A percentile compares a stretch with the other conserved stretches of the same genome.
phyloP scores from a whole-genome alignment of 805 yeast genomes.

The Ogataea trehalophila region DNA sequence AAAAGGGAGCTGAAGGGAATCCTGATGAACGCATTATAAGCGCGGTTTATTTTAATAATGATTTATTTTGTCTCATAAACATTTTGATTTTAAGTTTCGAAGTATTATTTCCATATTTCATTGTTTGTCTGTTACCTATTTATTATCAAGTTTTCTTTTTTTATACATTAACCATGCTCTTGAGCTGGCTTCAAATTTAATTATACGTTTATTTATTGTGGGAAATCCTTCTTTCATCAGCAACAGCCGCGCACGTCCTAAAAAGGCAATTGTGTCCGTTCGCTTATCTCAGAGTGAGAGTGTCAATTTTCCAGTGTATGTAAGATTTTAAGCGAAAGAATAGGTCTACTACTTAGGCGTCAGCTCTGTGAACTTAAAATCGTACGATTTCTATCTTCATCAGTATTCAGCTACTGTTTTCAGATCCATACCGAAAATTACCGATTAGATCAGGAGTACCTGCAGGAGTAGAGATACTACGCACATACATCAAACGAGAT shows the following conservation, averaged over 20 bases:
- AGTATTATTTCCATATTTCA: too few species aligned
- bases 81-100: background rate
- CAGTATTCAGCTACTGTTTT: background rate
- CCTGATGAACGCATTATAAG: conserved; percentile 8
- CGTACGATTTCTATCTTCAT: background rate
- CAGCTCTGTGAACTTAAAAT: background rate
- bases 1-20: conserved; percentile 17
- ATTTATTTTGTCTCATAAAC: background rate
- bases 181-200: background rate
- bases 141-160: too few species aligned
- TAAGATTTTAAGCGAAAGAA: background rate
- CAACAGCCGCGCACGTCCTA: background rate
- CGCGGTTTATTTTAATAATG: background rate
- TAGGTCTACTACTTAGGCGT: too few species aligned
- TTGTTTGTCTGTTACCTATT: too few species aligned
- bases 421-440: background rate
- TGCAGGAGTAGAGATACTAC: background rate
- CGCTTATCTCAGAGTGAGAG: background rate
- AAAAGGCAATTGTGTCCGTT: conserved; percentile 2
- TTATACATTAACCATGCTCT: too few species aligned
- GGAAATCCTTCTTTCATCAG: background rate
- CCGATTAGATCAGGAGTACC: background rate
- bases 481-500: too few species aligned
- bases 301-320: background rate
- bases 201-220: background rate